Base-by-base conservation (phyloP, 164 flowering plant genomes). In the Vitis riparia region DNA sequence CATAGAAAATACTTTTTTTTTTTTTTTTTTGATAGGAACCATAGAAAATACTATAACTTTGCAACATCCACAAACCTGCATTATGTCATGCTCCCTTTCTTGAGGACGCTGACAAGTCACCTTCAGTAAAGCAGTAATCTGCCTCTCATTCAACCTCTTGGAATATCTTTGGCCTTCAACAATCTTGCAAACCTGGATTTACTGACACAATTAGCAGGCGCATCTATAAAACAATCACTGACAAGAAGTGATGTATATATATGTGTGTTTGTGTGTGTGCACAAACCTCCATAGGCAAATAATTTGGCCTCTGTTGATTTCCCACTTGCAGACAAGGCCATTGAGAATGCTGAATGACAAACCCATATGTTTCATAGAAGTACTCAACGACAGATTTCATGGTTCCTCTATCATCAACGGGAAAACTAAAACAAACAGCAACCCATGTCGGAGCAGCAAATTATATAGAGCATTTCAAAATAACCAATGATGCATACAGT, bases 291-390 rank as follows among this genome's bases (percentile, higher is more conserved):
- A 95, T 95, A 0, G 99, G 99, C 66, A 95, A 77, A 75, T 93
- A 95, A 73, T 91, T 95, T 16, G 98, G 94, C 58, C 98, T 86
- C 66, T 91, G 89, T 62, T 77, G 84, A 70, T 87, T 95, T 27
- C 99, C 99, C 49, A 95, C 99, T 95, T 91, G 98, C n/a, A 95
- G 78, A 70, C 99, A 95, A 16, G 99, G 99, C 91, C 87, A 89
- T 6, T 87, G 93, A 0, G 89, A 83, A 61, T 95, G 97, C 57
- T 90, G 91, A 73, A 95, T 93, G 0, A 59, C 76, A 74, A 90
- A 90, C 3, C 93, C 94, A 84, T 95, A 95, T 0, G 97, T 93
- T 68, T 95, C 97, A 19, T 77, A 81, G 79, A 95, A 95, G 75
- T 95, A 91, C 63, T 89, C 92, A 0, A 95, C 95, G 19, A 95